Evolutionary conservation across 768 basidiomycete species (phyloP).

Genomic region (Tricholoma hemisulphureum): DNA sequence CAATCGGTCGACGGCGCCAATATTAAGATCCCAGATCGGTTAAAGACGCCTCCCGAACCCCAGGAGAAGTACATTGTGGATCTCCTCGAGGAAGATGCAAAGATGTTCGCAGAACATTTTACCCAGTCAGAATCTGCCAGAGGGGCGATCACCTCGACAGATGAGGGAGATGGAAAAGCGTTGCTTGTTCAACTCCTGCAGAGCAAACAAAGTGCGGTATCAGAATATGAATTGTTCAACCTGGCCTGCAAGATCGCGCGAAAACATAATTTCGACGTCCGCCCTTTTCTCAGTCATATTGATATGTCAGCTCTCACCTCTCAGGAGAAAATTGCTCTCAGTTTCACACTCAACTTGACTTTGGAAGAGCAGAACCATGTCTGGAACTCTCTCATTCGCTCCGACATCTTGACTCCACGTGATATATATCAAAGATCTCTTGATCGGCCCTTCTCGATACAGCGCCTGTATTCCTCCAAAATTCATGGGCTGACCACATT

Average conservation of each 20-base stretch:
- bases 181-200: conserved; percentile 47
- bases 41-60: conserved; percentile 49
- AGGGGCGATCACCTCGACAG: conserved; percentile 21
- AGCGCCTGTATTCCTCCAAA: conserved; percentile 59
- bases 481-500: conserved; percentile 52
- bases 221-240: conserved; percentile 61
- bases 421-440: conserved; percentile 55
- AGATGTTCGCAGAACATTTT: conserved; percentile 46
- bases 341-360: conserved; percentile 37
- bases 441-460: conserved; percentile 52
- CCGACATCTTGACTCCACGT: conserved; percentile 51
- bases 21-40: conserved; percentile 56
- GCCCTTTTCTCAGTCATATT: conserved; percentile 47
- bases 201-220: conserved; percentile 50
- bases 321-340: conserved; percentile 53
- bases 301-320: conserved; percentile 56
- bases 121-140: conserved; percentile 23
- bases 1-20: conserved; percentile 66
- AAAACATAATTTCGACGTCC: conserved; percentile 43
- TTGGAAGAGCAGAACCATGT: conserved; percentile 45
- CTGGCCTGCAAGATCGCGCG: conserved; percentile 46
- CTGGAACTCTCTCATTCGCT: conserved; percentile 65
- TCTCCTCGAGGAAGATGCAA: conserved; percentile 45
- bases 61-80: conserved; percentile 49
- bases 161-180: conserved; percentile 38